phyloP scores from a whole-genome alignment of 805 yeast species.

The Candida xiaguanensis region DNA sequence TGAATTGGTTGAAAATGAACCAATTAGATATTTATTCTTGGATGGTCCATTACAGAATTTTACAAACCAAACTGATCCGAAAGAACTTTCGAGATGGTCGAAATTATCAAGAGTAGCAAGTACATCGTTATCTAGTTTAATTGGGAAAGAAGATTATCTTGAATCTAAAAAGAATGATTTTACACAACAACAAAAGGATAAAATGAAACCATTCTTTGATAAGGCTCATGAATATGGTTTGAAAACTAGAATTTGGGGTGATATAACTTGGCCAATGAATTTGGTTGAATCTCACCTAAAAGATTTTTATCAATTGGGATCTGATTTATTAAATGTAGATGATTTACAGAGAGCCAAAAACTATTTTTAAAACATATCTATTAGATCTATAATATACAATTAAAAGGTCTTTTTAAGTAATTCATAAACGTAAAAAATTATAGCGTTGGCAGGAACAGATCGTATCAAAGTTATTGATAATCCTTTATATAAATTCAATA shows the following conservation, averaged over 20 bases:
- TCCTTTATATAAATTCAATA: slow-evolving; percentile 76
- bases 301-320: slow-evolving; percentile 43
- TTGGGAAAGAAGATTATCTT: slow-evolving; percentile 17
- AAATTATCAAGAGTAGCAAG: slow-evolving; percentile 40
- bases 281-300: slow-evolving; percentile 46
- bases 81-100: slow-evolving; percentile 19
- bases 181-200: slow-evolving; percentile 24
- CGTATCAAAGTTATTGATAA: slow-evolving; percentile 76
- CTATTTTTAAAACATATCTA: slow-evolving; percentile 6
- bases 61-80: slow-evolving; percentile 17
- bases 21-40: slow-evolving; percentile 38
- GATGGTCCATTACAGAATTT: slow-evolving; percentile 50
- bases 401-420: slow-evolving; percentile 39
- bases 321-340: slow-evolving; percentile 63
- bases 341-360: slow-evolving; percentile 44
- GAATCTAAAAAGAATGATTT: slow-evolving; percentile 19
- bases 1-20: slow-evolving; percentile 24
- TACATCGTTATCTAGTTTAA: slow-evolving; percentile 33
- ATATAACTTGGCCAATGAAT: slow-evolving; percentile 60
- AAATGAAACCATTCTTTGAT: slow-evolving; percentile 24
- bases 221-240: slow-evolving; percentile 49
- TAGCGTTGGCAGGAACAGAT: slow-evolving; percentile 88
- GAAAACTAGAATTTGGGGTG: slow-evolving; percentile 68
- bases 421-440: slow-evolving; percentile 80
- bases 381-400: too few relatives aligned